Conservation (phyloP, 2,329 filamentous ascomycete species). For the Verticillium zaregamsianum region DNA sequence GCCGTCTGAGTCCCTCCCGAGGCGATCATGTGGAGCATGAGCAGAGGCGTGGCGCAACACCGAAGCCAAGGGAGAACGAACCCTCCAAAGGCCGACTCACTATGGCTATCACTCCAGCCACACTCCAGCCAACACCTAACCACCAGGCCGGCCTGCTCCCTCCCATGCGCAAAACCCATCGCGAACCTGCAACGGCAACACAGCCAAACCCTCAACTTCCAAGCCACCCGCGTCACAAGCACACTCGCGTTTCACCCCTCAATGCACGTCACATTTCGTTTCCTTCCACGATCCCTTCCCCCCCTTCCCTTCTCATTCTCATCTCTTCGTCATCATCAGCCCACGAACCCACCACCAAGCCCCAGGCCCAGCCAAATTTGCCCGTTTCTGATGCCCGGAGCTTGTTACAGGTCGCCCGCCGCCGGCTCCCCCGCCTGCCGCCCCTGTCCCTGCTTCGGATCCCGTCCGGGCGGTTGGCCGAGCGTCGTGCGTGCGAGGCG, state of each 20-base stretch:
- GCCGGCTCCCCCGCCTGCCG: neutral
- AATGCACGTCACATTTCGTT: conserved; percentile 21
- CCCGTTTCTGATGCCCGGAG: neutral
- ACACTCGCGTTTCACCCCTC: conserved; percentile 14
- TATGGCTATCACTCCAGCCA: too few relatives aligned
- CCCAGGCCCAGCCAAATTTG: neutral
- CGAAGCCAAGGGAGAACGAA: too few relatives aligned
- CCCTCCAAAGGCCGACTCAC: too few relatives aligned
- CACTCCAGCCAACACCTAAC: too few relatives aligned
- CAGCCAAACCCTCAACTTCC: neutral
- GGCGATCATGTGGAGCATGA: too few relatives aligned
- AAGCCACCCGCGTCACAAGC: neutral
- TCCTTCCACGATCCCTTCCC: conserved; percentile 19
- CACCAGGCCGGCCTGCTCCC: too few relatives aligned
- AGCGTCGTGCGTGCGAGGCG: neutral
- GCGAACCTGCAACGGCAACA: neutral
- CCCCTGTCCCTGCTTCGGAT: neutral
- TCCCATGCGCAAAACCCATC: too few relatives aligned
- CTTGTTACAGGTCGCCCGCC: neutral
- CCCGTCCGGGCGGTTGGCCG: neutral
- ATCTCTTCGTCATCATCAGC: neutral
- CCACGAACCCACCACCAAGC: neutral
- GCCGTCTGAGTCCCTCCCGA: too few relatives aligned
- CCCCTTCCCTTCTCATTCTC: neutral
- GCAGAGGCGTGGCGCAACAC: too few relatives aligned